phyloP scores from a whole-genome alignment of 225 moss, liverwort and hornwort species.

The Antitrichia curtipendula region DNA sequence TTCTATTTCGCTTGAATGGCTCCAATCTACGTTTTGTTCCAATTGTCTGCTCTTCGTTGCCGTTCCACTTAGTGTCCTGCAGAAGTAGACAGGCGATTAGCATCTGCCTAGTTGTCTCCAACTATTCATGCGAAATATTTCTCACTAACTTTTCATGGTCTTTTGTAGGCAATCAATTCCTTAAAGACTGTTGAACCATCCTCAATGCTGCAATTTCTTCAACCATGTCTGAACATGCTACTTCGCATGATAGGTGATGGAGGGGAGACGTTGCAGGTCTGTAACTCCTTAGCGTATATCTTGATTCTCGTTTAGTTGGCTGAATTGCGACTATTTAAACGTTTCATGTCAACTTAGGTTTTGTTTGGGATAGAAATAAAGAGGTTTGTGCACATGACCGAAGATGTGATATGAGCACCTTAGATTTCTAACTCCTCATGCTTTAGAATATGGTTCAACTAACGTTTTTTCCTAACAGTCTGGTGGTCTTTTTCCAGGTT shows the following conservation, averaged over 20 bases:
- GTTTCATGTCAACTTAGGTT: neutral
- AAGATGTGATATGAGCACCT: neutral
- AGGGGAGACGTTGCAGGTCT: conserved; percentile 87
- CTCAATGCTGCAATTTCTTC: conserved; percentile 88
- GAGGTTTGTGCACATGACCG: neutral
- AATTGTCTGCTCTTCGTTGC: neutral
- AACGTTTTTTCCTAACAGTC: neutral
- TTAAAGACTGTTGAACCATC: conserved; percentile 78
- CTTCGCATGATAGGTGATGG: conserved; percentile 95
- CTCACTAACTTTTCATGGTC: neutral
- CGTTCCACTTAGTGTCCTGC: neutral
- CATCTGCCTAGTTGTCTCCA: neutral
- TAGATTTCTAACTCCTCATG: neutral
- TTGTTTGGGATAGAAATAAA: neutral
- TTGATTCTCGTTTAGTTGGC: neutral
- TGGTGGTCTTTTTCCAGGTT: conserved; percentile 44
- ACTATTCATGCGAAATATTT: neutral
- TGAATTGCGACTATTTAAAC: neutral
- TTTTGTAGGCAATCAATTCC: conserved; percentile 76
- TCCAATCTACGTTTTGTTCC: neutral
- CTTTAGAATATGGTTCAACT: neutral
- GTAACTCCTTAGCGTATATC: neutral
- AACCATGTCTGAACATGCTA: conserved; percentile 89
- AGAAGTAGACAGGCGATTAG: neutral
- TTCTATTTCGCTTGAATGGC: neutral